A percentile compares a stretch with the other conserved stretches of the same genome.
Conservation (phyloP, 73 alveolate genomes). For the Paramecium octaurelia region DNA sequence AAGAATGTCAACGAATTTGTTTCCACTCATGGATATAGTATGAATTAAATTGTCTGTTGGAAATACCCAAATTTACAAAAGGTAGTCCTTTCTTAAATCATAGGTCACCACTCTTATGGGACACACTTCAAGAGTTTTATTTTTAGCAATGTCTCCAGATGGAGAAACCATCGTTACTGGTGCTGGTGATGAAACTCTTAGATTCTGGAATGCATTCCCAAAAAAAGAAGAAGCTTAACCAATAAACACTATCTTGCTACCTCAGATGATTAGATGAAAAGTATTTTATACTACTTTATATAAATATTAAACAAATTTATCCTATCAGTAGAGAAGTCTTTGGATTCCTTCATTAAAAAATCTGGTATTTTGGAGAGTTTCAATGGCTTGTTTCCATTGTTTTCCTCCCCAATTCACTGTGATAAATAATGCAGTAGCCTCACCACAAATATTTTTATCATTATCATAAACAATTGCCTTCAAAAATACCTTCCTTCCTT, state of each 20-base stretch:
- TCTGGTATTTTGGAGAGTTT: background rate
- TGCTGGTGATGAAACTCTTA: slow-evolving; percentile 99
- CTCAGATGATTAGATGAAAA: background rate
- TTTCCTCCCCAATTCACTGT: slow-evolving; percentile 61
- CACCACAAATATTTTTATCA: background rate
- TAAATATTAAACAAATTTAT: background rate
- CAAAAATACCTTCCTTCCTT: slow-evolving; percentile 53
- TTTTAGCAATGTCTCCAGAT: slow-evolving; percentile 96
- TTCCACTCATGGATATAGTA: slow-evolving; percentile 93
- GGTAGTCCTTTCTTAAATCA: background rate
- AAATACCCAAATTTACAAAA: slow-evolving; percentile 87
- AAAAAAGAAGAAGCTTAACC: slow-evolving; percentile 17
- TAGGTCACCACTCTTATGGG: slow-evolving; percentile 89
- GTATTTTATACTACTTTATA: background rate
- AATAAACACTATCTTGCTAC: background rate
- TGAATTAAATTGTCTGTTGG: slow-evolving; percentile 93
- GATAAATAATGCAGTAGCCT: slow-evolving; percentile 43
- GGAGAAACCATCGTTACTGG: slow-evolving; percentile 96
- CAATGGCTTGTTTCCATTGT: slow-evolving; percentile 43
- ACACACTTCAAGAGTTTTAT: slow-evolving; percentile 96
- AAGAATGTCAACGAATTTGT: slow-evolving; percentile 90
- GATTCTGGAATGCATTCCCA: slow-evolving; percentile 91
- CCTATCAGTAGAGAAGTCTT: background rate
- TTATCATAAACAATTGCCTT: slow-evolving; percentile 35
- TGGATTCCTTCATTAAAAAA: background rate